Evolutionary conservation across 2,329 filamentous ascomycete species (phyloP).

Genomic region (Juglanconis sp.): DNA sequence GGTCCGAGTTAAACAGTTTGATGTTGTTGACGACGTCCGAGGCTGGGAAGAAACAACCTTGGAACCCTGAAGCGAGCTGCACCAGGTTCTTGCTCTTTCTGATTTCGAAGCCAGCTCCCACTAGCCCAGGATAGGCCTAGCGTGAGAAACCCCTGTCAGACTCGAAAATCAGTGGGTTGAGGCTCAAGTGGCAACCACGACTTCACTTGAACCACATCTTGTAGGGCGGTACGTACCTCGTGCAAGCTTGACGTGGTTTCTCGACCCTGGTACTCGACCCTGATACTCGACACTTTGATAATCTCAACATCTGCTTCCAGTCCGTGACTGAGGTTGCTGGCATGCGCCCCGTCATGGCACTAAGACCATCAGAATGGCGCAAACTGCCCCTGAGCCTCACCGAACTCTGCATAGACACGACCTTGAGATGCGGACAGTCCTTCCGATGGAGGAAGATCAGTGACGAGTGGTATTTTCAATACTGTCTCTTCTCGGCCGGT

Average conservation of each 20-base stretch:
- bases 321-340: neutral
- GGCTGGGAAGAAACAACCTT: neutral
- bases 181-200: neutral
- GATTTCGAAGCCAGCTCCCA: slow-evolving; percentile 32
- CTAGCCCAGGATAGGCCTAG: slow-evolving; percentile 28
- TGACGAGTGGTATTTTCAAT: slow-evolving; percentile 68
- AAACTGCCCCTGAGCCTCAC: slow-evolving; percentile 78
- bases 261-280: too few species aligned
- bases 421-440: slow-evolving; percentile 89
- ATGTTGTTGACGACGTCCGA: neutral
- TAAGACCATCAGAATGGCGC: slow-evolving; percentile 71
- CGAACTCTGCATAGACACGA: slow-evolving; percentile 93
- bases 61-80: slow-evolving; percentile 24
- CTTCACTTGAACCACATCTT: neutral
- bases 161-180: neutral
- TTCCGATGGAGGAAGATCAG: slow-evolving; percentile 90
- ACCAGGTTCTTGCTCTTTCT: slow-evolving; percentile 30
- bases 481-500: neutral
- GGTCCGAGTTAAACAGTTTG: neutral
- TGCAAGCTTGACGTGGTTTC: neutral
- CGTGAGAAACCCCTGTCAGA: neutral
- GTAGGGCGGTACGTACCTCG: neutral
- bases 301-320: too few species aligned
- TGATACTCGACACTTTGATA: too few species aligned
- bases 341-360: slow-evolving; percentile 2